Base-by-base conservation (phyloP, 176 grass and related monocot genomes). In the Cocos nucifera region DNA sequence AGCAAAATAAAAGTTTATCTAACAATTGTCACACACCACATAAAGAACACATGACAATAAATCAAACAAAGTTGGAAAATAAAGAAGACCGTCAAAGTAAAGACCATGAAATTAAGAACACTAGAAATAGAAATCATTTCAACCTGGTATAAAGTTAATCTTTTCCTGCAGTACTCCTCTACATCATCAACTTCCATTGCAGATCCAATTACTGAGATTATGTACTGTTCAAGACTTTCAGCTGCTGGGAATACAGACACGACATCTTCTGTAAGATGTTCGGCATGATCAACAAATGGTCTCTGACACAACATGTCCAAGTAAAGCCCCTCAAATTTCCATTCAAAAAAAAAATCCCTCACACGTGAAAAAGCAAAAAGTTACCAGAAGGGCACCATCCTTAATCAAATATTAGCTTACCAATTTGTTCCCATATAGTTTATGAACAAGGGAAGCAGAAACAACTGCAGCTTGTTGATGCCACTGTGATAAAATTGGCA, bases 261-360 rank as follows among this genome's bases (percentile, higher is more conserved):
- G 52, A 92, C 93, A 19, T 92, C 93, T 75, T 98, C 93, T 9
- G 93, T 98, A 72, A 98, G 77, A 76, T 98, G 93, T 69, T 98
- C 87, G 53, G 81, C 66, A 51, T 72, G 83, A 71, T 92, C 87
- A 85, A 98, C 78, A 67, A 92, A 98, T 52, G 93, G 87, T 88
- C 68, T 85, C 93, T 98, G 81, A 15, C 53, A 84, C 56, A 79
- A 67, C 20, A 77, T 22, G 23, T 53, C 15, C 25, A 22, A 52
- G 29, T 26, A 54, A 62, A 18, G 24, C 19, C 28, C 28, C 6
- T 29, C 6, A 61, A 35, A 63, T 20, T 20, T 73, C 19, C 30
- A 27, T 22, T 51, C 10, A 57, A 4, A 50, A 19, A 70, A 70
- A 44, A 70, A 44, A 12, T 44, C 35, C 9, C 8, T 44, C 10